Evolutionary conservation across 176 grass and related monocot species (phyloP).

Genomic region (Stipa capillata): DNA sequence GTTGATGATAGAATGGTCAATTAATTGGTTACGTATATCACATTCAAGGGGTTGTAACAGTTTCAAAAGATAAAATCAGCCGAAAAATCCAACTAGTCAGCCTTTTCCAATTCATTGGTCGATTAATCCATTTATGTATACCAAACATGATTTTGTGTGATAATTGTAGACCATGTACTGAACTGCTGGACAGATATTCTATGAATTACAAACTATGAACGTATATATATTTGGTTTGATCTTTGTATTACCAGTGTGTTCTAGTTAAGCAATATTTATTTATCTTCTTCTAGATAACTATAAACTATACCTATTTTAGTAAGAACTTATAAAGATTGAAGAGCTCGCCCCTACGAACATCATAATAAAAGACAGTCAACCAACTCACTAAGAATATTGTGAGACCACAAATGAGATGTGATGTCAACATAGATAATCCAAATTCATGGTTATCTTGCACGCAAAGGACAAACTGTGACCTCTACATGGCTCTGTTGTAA

Average conservation of each 20-base stretch:
- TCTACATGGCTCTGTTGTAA: not conserved
- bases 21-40: not conserved
- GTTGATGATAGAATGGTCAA: not conserved
- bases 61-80: not conserved
- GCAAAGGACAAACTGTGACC: not conserved
- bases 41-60: not conserved
- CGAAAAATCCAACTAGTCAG: not conserved
- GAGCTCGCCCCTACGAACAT: not conserved
- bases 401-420: not conserved
- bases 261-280: not conserved
- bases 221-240: not conserved
- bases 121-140: not conserved
- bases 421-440: not conserved
- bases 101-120: not conserved
- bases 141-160: not conserved
- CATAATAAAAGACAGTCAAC: not conserved
- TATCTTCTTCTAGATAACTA: not conserved
- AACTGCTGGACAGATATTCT: not conserved
- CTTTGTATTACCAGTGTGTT: not conserved
- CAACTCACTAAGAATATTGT: not conserved
- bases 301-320: not conserved
- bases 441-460: not conserved
- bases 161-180: not conserved
- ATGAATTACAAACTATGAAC: not conserved
- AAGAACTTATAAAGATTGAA: not conserved